A percentile compares a stretch with the other conserved stretches of the same genome.
These are phyloP conservation scores for Cruciata laevipes DNA, from an alignment of 257 asterid genomes.

Conservation along the genomic window DNA sequence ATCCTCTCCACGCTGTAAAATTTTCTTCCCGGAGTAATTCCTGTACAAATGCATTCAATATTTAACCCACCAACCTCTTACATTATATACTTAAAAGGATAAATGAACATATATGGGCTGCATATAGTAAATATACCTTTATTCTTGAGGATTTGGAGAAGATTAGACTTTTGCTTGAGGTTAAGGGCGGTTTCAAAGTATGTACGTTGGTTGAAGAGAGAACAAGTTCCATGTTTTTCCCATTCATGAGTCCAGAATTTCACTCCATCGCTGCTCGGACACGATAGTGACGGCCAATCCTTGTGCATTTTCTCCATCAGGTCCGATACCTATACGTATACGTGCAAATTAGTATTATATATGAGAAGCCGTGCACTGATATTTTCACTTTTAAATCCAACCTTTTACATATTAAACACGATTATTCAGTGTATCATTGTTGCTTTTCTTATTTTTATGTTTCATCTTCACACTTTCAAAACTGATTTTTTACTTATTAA, in stretches of 20 bases:
- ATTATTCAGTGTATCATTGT: too few relatives aligned
- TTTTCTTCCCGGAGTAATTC: conserved; percentile 41
- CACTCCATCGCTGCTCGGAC: conserved; percentile 58
- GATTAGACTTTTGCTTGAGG: conserved; percentile 45
- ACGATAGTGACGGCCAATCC: conserved; percentile 78
- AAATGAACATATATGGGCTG: too few relatives aligned
- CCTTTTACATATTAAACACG: too few relatives aligned
- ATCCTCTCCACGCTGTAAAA: conserved; percentile 36
- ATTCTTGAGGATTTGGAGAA: conserved; percentile 43
- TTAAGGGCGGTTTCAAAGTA: conserved; percentile 59
- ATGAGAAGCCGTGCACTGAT: too few relatives aligned
- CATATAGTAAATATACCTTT: conserved; percentile 43
- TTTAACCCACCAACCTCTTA: not conserved
- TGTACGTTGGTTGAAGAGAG: conserved; percentile 34
- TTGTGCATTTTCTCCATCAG: conserved; percentile 42
- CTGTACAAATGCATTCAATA: conserved; percentile 12
- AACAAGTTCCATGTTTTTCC: conserved; percentile 81
- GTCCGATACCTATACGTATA: conserved; percentile 43
- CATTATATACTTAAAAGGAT: not conserved
- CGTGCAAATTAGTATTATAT: not conserved
- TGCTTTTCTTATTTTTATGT: too few relatives aligned
- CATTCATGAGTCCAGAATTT: conserved; percentile 80
- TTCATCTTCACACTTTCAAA: too few relatives aligned
- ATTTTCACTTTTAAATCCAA: too few relatives aligned
- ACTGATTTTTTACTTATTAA: too few relatives aligned